Evolutionary conservation across 2,329 filamentous ascomycete genomes (phyloP).

Genomic region (Talaromyces sp.): DNA sequence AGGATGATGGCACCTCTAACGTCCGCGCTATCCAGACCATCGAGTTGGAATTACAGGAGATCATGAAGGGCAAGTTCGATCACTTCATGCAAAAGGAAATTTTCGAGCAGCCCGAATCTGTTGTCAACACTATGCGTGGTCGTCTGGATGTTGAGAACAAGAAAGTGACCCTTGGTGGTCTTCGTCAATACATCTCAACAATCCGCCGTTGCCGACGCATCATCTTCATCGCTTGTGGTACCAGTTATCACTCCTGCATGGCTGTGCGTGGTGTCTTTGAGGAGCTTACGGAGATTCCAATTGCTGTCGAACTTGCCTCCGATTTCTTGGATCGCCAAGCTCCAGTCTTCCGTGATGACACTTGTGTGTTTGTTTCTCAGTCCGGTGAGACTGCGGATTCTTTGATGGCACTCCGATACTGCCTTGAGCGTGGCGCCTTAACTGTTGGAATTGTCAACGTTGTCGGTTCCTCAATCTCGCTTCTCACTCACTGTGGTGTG

Average conservation of each 20-base stretch:
- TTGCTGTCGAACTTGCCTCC: conserved; percentile 92
- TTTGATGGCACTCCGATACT: conserved; percentile 94
- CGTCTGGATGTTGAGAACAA: conserved; percentile 92
- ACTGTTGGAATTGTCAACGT: conserved; percentile 99
- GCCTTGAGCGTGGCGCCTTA: conserved; percentile 91
- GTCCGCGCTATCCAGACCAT: conserved; percentile 97
- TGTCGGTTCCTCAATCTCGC: conserved; percentile 95
- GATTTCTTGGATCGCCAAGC: conserved; percentile 97
- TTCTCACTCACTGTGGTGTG: conserved; percentile 98
- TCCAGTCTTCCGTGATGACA: conserved; percentile 98
- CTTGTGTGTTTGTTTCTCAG: conserved; percentile 97
- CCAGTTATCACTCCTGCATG: conserved; percentile 99
- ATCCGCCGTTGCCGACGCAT: conserved; percentile 95
- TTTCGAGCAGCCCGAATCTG: conserved; percentile 98
- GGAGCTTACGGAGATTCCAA: conserved; percentile 96
- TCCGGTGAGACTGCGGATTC: conserved; percentile 98
- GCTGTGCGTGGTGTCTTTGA: conserved; percentile 97
- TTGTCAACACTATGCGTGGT: conserved; percentile 99
- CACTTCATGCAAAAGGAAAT: conserved; percentile 99
- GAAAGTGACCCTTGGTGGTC: conserved; percentile 89
- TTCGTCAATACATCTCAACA: conserved; percentile 92
- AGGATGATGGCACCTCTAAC: conserved; percentile 94
- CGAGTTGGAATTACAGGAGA: conserved; percentile 98
- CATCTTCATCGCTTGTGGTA: conserved; percentile 98
- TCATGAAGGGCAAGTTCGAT: conserved; percentile 99